Conservation (phyloP, 768 basidiomycete species). For the Sarcodon sp. region DNA sequence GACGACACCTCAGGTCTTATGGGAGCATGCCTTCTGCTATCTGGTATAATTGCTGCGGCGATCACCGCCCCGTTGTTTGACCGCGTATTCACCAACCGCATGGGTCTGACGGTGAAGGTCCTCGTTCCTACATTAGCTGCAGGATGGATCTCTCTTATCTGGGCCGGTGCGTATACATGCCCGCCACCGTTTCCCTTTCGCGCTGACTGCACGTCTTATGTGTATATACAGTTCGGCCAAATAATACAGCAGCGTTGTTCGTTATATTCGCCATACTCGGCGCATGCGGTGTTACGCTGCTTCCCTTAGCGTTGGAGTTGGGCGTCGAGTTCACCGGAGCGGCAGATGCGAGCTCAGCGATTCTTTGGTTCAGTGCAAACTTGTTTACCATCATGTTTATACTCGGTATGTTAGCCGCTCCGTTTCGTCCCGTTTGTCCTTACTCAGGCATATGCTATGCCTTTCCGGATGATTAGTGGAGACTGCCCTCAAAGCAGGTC, state of each 20-base stretch:
- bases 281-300: slow-evolving; percentile 47
- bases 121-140: slow-evolving; percentile 48
- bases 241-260: slow-evolving; percentile 50
- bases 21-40: slow-evolving; percentile 53
- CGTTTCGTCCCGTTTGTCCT: neutral
- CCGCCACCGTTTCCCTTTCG: no score
- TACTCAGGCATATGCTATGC: no score
- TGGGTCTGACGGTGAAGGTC: slow-evolving; percentile 45
- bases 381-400: slow-evolving; percentile 48
- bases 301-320: slow-evolving; percentile 69
- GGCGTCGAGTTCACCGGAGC: slow-evolving; percentile 72
- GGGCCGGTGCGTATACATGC: slow-evolving; percentile 45
- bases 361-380: slow-evolving; percentile 73
- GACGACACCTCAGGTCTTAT: slow-evolving; percentile 51
- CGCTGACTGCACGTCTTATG: neutral
- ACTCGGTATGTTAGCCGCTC: slow-evolving; percentile 29
- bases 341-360: slow-evolving; percentile 61
- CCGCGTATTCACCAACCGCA: slow-evolving; percentile 65
- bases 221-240: slow-evolving; percentile 34
- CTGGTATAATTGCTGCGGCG: slow-evolving; percentile 59
- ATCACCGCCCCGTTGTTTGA: slow-evolving; percentile 68
- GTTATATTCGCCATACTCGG: slow-evolving; percentile 61
- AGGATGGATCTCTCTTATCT: slow-evolving; percentile 65
- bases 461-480: slow-evolving; percentile 27
- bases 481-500: slow-evolving; percentile 53